Evolutionary conservation across 2,329 filamentous ascomycete species (phyloP), one percentile per base, ranked within the genome.

Genomic region (Aspergillus arachidicola): DNA sequence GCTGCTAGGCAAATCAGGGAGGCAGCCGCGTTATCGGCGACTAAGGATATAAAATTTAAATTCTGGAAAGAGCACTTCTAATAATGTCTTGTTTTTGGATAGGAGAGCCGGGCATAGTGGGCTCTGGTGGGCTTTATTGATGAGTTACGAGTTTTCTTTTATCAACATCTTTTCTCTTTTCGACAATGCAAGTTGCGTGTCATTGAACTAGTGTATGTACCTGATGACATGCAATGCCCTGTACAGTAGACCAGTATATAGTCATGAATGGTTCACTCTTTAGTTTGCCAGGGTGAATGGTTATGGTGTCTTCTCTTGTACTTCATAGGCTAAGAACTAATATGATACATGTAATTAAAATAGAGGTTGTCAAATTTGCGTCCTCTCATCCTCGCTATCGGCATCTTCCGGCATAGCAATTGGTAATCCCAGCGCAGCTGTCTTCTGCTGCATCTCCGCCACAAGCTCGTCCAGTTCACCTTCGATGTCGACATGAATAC

Each of bases 31-130:
- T 78, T 83, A 59, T 90, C 90, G 19, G 91, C 88, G 14, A 88
- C 86, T 43, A 87, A 87, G 66, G 91, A 96, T 70, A 93, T 99
- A 62, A 87, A 89, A 73, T 99, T 98, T 83, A 91, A 92, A 72
- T 99, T 99, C 84, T 99, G 95, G 95, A 99, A 99, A 83, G 95
- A 99, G 80, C 94, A 99, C 74, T 83, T 83, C 66, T 83, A 76
- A 54, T 53, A 19, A 23, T 19, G 11, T 26, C 38, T 32, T 32
- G 21, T 32, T 51, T 34, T 34, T n/a, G 30, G 10, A 45, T 46
- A 32, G 32, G 19, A 26, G 11, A 19, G 23, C 11, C 23, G 21
- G 21, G 12, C 12, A 14, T 14, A 48, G 12, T 28, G 45, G 11
- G 21, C 21, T 32, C 48, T 28, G 10, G 41, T 45, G 50, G 6